Evolutionary conservation across 2,329 filamentous ascomycete genomes (phyloP).

Genomic region (Hypoxylon sp.): DNA sequence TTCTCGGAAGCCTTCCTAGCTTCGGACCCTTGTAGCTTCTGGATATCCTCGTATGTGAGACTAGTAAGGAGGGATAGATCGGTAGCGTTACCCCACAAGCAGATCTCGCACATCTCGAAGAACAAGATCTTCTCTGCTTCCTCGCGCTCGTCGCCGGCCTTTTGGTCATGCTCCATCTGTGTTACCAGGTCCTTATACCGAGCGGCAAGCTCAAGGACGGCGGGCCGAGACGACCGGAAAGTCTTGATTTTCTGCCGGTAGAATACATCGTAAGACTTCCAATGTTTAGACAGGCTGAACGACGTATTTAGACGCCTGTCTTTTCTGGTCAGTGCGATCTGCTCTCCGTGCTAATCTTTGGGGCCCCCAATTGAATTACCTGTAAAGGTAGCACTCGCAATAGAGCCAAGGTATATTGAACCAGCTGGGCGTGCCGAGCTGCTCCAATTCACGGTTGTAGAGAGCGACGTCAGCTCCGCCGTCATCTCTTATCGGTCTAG

Average conservation of each 20-base stretch:
- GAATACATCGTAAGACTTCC: conserved; percentile 93
- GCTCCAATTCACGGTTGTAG: conserved; percentile 88
- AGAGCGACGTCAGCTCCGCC: conserved; percentile 78
- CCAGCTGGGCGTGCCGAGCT: conserved; percentile 82
- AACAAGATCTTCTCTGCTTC: conserved; percentile 84
- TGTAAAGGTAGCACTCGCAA: conserved; percentile 93
- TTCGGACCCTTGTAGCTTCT: conserved; percentile 91
- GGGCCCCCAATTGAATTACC: conserved; percentile 58
- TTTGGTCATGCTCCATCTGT: conserved; percentile 69
- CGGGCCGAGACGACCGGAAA: conserved; percentile 90
- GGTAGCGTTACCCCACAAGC: conserved; percentile 96
- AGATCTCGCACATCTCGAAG: conserved; percentile 94
- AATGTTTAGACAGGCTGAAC: conserved; percentile 82
- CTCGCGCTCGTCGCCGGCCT: conserved; percentile 63
- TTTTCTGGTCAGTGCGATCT: conserved; percentile 17
- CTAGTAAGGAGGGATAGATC: conserved; percentile 92
- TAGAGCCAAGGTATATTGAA: conserved; percentile 89
- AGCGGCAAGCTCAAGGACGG: conserved; percentile 84
- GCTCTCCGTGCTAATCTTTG: neutral
- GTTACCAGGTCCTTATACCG: conserved; percentile 80
- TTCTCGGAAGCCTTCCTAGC: conserved; percentile 88
- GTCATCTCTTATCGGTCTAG: conserved; percentile 80
- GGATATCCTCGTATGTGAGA: conserved; percentile 93
- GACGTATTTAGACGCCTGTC: conserved; percentile 79
- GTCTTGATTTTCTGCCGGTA: conserved; percentile 89